Evolutionary conservation across 148 eudicot species (phyloP).

Genomic region (Hydrangea macrophylla): DNA sequence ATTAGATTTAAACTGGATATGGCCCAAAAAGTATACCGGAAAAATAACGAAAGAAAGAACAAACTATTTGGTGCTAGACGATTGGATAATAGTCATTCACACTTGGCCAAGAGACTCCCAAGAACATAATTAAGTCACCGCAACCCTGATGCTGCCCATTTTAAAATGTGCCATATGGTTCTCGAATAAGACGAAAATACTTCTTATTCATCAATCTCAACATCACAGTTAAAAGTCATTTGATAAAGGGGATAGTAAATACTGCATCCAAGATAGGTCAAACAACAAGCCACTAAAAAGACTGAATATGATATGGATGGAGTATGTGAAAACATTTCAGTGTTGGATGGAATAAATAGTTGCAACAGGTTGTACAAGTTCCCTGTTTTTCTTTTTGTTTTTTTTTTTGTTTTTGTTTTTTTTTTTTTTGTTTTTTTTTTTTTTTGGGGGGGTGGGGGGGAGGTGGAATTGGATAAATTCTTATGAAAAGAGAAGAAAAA

Average conservation of each 20-base stretch:
- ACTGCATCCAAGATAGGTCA: background rate
- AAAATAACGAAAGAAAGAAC: background rate
- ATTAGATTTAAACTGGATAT: background rate
- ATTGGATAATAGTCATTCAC: background rate
- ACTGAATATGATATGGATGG: background rate
- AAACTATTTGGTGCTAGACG: background rate
- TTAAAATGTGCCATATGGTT: background rate
- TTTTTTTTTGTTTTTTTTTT: too few species aligned
- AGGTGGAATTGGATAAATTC: too few species aligned
- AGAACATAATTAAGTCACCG: background rate
- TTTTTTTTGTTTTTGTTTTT: too few species aligned
- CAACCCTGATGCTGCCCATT: background rate
- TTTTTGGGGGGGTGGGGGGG: too few species aligned
- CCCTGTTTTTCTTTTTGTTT: too few species aligned
- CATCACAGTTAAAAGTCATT: background rate
- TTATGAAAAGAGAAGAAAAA: too few species aligned
- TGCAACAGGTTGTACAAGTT: too few species aligned
- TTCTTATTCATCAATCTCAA: background rate
- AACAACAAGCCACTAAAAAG: background rate
- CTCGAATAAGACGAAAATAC: background rate
- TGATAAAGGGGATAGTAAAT: background rate
- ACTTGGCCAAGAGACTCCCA: background rate
- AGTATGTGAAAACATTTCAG: background rate
- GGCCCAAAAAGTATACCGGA: background rate
- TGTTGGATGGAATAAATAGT: background rate